Base-by-base conservation (phyloP, 1,139 yeast species). In the Pichia sp. region DNA sequence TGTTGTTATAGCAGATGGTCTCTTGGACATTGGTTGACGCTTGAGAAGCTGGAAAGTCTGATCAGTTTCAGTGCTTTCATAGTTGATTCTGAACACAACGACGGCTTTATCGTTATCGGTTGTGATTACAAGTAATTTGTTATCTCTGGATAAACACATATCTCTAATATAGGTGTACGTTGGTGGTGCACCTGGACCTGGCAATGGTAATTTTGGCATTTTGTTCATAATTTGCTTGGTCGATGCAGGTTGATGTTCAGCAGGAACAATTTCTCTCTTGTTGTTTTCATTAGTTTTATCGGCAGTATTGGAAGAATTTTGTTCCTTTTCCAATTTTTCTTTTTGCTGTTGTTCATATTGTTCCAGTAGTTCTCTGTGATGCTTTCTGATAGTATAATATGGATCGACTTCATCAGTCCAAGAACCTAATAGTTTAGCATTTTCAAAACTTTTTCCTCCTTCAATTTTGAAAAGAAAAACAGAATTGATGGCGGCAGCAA, bases 51-150 rank as follows among this genome's bases (percentile, higher is more conserved):
- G 60, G 41, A 85, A 67, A 41, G 75, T 68, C 48, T 71, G 67
- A 10, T 52, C 58, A 6, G 55, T 57, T 5, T 39, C 29, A 4
- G 34, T 31, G 5, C 35, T n/a, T 16, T 53, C 44, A 32, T 41
- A 44, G 27, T 45, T 42, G 28, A 81, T 54, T 38, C 65, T 57
- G 51, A 85, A 80, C 8, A 86, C 72, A n/a, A 81, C 70, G 11
- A 81, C 81, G 2, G 95, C 79, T 63, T 90, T 90, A 58, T 85
- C 94, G 51, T 83, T 83, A 58, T 86, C 95, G 3, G 95, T 81
- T 36, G 86, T 79, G 2, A 80, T 85, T 32, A 85, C 68, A 38
- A 90, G 61, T 54, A 71, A 69, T 41, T 68, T 61, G 32, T 76
- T 86, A 56, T 78, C 71, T 29, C 67, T 60, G 16, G 82, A 67